A percentile compares a stretch with the other conserved stretches of the same genome.
Conservation (phyloP, 208 protist species). For the Blastocrithidia nonstop region DNA sequence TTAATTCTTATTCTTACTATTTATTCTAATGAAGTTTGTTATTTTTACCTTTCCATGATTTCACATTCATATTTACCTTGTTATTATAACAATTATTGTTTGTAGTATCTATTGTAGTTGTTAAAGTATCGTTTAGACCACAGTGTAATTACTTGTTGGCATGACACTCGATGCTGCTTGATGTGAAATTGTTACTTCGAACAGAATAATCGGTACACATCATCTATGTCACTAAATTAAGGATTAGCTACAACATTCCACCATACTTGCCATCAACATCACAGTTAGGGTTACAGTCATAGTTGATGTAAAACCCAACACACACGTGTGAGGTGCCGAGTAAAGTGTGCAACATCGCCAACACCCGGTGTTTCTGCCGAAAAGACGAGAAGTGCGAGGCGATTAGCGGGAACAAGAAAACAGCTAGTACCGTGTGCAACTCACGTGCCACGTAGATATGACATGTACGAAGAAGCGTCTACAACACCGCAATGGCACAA, state of each 20-base stretch:
- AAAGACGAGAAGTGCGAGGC: constrained; percentile 37
- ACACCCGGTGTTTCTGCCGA: constrained; percentile 64
- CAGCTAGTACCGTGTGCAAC: constrained; percentile 43
- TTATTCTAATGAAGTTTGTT: too few relatives aligned
- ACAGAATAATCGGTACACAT: too few relatives aligned
- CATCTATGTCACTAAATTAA: constrained; percentile 57
- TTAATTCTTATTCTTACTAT: too few relatives aligned
- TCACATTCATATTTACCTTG: too few relatives aligned
- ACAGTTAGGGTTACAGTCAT: constrained; percentile 73
- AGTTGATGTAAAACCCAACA: constrained; percentile 74
- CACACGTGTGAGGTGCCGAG: constrained; percentile 45
- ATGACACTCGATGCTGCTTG: too few relatives aligned
- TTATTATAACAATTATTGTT: too few relatives aligned
- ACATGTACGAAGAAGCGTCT: constrained; percentile 37
- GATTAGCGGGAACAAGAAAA: constrained; percentile 51
- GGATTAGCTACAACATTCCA: constrained; percentile 60
- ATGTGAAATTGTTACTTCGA: too few relatives aligned
- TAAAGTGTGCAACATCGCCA: constrained; percentile 50
- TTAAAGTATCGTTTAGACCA: too few relatives aligned
- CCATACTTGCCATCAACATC: constrained; percentile 47
- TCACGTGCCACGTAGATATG: constrained; percentile 58
- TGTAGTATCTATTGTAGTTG: too few relatives aligned
- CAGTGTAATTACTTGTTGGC: too few relatives aligned
- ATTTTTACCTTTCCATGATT: too few relatives aligned
- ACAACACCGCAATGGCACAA: constrained; percentile 27